A percentile compares a stretch with the other conserved stretches of the same genome.
phyloP scores from a whole-genome alignment of 768 basidiomycete genomes.

The Mycena crocata region DNA sequence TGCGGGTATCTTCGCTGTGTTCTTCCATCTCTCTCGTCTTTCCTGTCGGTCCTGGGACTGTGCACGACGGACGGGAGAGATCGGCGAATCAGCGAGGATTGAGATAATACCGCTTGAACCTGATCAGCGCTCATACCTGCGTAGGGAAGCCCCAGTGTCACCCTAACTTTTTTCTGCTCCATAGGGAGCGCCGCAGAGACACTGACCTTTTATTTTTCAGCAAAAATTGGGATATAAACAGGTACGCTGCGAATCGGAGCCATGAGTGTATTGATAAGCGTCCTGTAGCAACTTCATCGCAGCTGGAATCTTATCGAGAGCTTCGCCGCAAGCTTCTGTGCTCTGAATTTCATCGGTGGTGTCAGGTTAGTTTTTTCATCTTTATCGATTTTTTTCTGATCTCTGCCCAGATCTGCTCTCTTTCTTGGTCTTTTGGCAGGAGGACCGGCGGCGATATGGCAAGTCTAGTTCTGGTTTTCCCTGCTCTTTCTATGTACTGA shows the following conservation, averaged over 20 bases:
- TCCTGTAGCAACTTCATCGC: conserved; percentile 82
- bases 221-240: conserved; percentile 84
- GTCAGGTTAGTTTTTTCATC: conserved; percentile 66
- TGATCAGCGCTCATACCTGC: conserved; percentile 98
- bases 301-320: conserved; percentile 86
- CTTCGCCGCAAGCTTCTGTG: conserved; percentile 89
- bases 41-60: conserved; percentile 29
- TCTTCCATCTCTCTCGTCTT: conserved; percentile 39
- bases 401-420: conserved; percentile 70
- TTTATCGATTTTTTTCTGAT: conserved; percentile 1
- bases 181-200: conserved; percentile 49
- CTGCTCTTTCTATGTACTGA: conserved; percentile 22
- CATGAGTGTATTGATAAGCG: conserved; percentile 18
- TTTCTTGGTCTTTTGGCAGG: conserved; percentile 88
- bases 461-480: conserved; percentile 14
- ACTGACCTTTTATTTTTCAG: conserved; percentile 69
- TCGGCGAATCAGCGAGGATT: conserved; percentile 66
- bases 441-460: conserved; percentile 91
- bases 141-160: conserved; percentile 95
- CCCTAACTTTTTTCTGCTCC: conserved; percentile 55
- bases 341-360: conserved; percentile 91
- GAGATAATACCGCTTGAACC: conserved; percentile 99
- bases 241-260: conserved; percentile 52
- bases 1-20: conserved; percentile 85
- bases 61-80: conserved; percentile 41